phyloP scores from a whole-genome alignment of 495 filamentous ascomycete genomes.

The Pyrenula aspistea region DNA sequence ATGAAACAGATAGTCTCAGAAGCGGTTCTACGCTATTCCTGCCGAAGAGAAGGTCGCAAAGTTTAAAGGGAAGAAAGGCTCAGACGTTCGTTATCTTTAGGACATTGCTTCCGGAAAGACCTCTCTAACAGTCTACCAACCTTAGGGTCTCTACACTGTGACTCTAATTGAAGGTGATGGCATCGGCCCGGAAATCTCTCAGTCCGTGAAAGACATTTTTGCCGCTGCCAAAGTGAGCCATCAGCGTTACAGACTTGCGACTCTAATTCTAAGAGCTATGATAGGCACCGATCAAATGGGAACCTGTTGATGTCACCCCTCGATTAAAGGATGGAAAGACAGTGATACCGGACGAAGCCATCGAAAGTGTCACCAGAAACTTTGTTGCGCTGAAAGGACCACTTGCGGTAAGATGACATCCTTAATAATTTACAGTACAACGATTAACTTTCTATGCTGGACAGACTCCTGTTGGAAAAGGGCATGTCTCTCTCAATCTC shows the following conservation, averaged over 20 bases:
- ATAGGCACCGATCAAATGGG: conserved; percentile 90
- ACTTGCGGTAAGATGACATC: conserved; percentile 59
- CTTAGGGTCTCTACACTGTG: conserved; percentile 84
- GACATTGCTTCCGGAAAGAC: background rate
- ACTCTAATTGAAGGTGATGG: conserved; percentile 97
- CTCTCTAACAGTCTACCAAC: background rate
- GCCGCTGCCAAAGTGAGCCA: conserved; percentile 71
- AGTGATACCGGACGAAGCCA: conserved; percentile 79
- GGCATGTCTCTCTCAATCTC: conserved; percentile 96
- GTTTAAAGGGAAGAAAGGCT: conserved; percentile 80
- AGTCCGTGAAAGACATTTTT: conserved; percentile 97
- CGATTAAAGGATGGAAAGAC: conserved; percentile 87
- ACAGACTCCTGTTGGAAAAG: conserved; percentile 94
- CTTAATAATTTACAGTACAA: conserved; percentile 1
- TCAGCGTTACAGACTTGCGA: conserved; percentile 2
- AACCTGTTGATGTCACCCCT: conserved; percentile 90
- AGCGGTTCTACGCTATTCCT: conserved; percentile 35
- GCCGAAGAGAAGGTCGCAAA: conserved; percentile 70
- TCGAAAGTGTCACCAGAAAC: conserved; percentile 81
- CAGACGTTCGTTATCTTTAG: conserved; percentile 55
- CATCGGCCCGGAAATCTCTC: conserved; percentile 94
- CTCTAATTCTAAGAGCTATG: conserved; percentile 17
- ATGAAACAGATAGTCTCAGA: background rate
- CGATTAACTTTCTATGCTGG: conserved; percentile 4
- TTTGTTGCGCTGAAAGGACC: conserved; percentile 96